phyloP scores from a whole-genome alignment of 1,284 basidiomycete species.

The Ganoderma lingzhi region DNA sequence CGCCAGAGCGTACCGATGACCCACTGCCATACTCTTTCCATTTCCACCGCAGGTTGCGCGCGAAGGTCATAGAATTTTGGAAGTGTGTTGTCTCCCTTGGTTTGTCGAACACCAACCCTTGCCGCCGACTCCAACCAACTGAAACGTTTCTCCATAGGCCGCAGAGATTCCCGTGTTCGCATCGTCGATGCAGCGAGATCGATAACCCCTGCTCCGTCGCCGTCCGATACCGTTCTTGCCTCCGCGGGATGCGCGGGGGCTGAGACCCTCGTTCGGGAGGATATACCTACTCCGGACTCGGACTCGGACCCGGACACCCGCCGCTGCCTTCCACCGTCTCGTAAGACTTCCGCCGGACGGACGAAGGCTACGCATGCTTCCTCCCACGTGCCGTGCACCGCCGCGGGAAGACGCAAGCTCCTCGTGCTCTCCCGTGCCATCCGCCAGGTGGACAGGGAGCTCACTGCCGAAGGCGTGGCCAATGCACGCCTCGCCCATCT shows the following conservation, averaged over 20 bases:
- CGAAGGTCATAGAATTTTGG: neutral
- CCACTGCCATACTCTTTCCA: neutral
- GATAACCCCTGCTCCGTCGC: neutral
- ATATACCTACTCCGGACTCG: neutral
- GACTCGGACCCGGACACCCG: neutral
- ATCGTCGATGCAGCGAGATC: neutral
- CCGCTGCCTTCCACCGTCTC: neutral
- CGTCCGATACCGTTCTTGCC: neutral
- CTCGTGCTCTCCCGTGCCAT: neutral
- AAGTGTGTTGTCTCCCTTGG: neutral
- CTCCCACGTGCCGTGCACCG: neutral
- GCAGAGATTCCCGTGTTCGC: neutral
- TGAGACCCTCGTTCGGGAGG: neutral
- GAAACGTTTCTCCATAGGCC: neutral
- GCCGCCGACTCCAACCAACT: neutral
- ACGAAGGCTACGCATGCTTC: neutral
- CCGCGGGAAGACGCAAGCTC: neutral
- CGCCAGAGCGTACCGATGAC: neutral
- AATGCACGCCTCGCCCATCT: neutral
- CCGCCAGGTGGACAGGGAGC: neutral
- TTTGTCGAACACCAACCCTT: neutral
- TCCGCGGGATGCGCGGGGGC: neutral
- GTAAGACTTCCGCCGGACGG: neutral
- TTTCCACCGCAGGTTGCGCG: neutral
- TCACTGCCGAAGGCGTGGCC: neutral